Evolutionary conservation across 2,329 filamentous ascomycete species (phyloP).

Genomic region (Macrophomina phaseolina): DNA sequence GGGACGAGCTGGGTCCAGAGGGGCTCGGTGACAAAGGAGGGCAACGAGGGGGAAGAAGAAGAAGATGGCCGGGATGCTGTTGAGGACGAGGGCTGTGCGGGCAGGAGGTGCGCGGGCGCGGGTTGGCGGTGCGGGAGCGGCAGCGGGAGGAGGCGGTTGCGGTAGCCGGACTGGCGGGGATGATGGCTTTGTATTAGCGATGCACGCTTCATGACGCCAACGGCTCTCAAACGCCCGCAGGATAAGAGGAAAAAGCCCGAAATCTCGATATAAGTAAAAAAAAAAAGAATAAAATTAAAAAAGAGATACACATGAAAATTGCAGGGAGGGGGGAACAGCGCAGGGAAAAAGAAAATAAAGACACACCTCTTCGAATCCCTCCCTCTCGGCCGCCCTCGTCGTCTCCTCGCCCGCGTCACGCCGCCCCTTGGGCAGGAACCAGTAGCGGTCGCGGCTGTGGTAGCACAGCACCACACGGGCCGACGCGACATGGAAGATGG

Average conservation of each 20-base stretch:
- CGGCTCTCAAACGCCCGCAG: too few species aligned
- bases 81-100: too few species aligned
- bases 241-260: too few species aligned
- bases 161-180: constrained; percentile 49
- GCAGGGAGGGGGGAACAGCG: too few species aligned
- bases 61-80: constrained; percentile 39
- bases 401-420: constrained; percentile 55
- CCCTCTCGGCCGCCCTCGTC: constrained; percentile 50
- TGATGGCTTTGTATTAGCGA: too few species aligned
- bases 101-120: constrained; percentile 31
- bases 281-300: not conserved
- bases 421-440: constrained; percentile 57
- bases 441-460: constrained; percentile 48
- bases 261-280: not conserved
- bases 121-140: constrained; percentile 51
- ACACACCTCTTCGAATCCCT: constrained; percentile 56
- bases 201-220: too few species aligned
- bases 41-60: constrained; percentile 35
- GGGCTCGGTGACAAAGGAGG: constrained; percentile 48
- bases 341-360: not conserved
- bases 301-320: not conserved
- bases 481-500: constrained; percentile 57
- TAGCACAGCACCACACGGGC: constrained; percentile 56
- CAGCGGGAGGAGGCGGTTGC: constrained; percentile 55
- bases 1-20: constrained; percentile 55